Evolutionary conservation across 2,329 filamentous ascomycete genomes (phyloP).

Genomic region (Zymoseptoria crescenta): DNA sequence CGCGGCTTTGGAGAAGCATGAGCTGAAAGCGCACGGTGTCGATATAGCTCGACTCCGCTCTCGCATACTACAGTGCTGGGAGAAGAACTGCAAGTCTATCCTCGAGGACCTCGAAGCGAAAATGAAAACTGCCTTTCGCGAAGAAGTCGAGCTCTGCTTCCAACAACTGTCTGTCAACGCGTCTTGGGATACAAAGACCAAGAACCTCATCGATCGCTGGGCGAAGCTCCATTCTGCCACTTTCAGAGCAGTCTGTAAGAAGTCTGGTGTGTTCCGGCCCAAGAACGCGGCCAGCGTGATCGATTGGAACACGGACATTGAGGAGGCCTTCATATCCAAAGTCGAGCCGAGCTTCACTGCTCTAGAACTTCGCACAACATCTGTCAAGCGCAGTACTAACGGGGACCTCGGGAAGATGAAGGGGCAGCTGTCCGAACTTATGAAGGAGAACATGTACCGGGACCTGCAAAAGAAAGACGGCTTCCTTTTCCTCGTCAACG

Average conservation of each 20-base stretch:
- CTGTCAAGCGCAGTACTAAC: no score
- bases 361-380: no score
- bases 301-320: constrained; percentile 5
- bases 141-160: not conserved
- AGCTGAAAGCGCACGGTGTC: constrained; percentile 3
- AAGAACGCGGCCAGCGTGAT: not conserved
- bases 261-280: constrained; percentile 5
- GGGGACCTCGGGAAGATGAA: no score
- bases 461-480: no score
- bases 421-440: no score
- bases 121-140: not conserved
- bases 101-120: not conserved
- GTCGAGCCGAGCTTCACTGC: not conserved
- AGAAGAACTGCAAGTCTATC: not conserved
- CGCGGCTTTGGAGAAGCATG: not conserved
- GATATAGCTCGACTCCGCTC: not conserved
- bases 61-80: not conserved
- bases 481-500: no score
- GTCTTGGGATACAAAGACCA: not conserved
- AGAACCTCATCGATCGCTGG: constrained; percentile 2
- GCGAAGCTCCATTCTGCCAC: not conserved
- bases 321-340: not conserved
- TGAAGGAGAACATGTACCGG: no score
- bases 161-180: no score
- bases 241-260: constrained; percentile 5